phyloP scores from a whole-genome alignment of 1,139 yeast genomes.

The Pichia inconspicua region DNA sequence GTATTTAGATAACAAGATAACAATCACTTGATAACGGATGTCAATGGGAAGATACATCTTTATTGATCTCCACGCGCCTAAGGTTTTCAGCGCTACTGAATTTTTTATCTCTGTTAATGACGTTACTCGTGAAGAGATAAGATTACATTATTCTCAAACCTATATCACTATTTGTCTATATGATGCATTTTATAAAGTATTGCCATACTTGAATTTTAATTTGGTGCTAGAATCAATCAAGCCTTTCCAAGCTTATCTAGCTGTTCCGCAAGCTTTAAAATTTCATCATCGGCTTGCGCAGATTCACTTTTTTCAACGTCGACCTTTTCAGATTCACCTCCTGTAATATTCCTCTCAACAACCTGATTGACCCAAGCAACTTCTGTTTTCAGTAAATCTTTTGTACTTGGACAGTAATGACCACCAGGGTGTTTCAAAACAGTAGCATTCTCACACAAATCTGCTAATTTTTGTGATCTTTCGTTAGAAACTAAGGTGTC shows the following conservation, averaged over 20 bases:
- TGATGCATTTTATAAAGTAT: too few species aligned
- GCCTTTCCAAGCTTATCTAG: slow-evolving; percentile 26
- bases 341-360: slow-evolving; percentile 15
- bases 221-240: slow-evolving; percentile 4
- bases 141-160: too few species aligned
- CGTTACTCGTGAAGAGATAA: too few species aligned
- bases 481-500: slow-evolving; percentile 85
- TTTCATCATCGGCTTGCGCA: slow-evolving; percentile 16
- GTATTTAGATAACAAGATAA: neutral
- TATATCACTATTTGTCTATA: too few species aligned
- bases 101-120: too few species aligned
- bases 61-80: too few species aligned
- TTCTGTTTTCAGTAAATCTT: slow-evolving; percentile 35
- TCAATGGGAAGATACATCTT: too few species aligned
- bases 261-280: slow-evolving; percentile 21
- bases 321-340: slow-evolving; percentile 10
- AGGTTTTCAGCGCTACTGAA: too few species aligned
- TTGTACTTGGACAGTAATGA: slow-evolving; percentile 74
- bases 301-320: neutral
- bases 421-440: slow-evolving; percentile 74
- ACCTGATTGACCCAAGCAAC: slow-evolving; percentile 27
- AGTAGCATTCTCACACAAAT: slow-evolving; percentile 43
- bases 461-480: slow-evolving; percentile 50
- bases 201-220: too few species aligned
- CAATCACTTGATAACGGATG: too few species aligned